Percentiles rank a stretch among this genome's conserved stretches.
These are phyloP conservation scores for Globisporangium perplexum DNA, from an alignment of 352 stramenopile species.

Conservation along the genomic window DNA sequence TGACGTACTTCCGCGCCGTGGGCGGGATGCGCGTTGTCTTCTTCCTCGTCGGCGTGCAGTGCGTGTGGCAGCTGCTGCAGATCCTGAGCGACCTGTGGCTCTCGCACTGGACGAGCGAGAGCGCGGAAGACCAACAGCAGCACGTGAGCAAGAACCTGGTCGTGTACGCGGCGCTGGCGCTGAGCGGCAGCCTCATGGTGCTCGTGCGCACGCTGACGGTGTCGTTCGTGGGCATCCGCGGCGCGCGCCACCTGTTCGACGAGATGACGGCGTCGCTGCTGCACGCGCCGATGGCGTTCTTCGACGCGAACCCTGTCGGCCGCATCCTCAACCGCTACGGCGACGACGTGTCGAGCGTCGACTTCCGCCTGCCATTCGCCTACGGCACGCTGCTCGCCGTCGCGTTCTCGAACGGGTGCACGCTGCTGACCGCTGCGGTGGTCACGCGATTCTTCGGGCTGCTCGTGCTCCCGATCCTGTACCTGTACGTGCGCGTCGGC, in stretches of 20 bases:
- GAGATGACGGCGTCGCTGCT: slow-evolving; percentile 82
- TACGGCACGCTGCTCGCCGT: slow-evolving; percentile 66
- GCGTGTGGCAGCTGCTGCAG: slow-evolving; percentile 79
- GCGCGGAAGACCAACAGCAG: slow-evolving; percentile 73
- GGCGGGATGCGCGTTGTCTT: slow-evolving; percentile 39
- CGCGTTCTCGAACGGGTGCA: slow-evolving; percentile 76
- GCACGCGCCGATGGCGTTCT: slow-evolving; percentile 90
- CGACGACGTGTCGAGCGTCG: slow-evolving; percentile 91
- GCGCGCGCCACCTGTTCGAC: slow-evolving; percentile 78
- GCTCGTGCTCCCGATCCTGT: slow-evolving; percentile 77
- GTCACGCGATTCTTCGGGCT: slow-evolving; percentile 82
- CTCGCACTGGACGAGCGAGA: slow-evolving; percentile 78
- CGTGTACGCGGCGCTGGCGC: slow-evolving; percentile 53
- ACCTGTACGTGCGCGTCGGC: slow-evolving; percentile 67
- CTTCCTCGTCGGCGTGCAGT: slow-evolving; percentile 57
- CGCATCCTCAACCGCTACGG: slow-evolving; percentile 89
- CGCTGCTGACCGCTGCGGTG: slow-evolving; percentile 72
- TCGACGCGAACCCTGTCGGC: slow-evolving; percentile 89
- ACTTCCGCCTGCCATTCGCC: slow-evolving; percentile 80
- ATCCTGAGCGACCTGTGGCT: slow-evolving; percentile 90
- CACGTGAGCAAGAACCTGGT: slow-evolving; percentile 65
- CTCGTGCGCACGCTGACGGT: slow-evolving; percentile 56
- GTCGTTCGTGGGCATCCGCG: slow-evolving; percentile 46
- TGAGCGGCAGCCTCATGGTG: slow-evolving; percentile 44
- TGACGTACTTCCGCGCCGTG: slow-evolving; percentile 40